Conservation (phyloP, 768 basidiomycete genomes). For the Saitozyma podzolica region DNA sequence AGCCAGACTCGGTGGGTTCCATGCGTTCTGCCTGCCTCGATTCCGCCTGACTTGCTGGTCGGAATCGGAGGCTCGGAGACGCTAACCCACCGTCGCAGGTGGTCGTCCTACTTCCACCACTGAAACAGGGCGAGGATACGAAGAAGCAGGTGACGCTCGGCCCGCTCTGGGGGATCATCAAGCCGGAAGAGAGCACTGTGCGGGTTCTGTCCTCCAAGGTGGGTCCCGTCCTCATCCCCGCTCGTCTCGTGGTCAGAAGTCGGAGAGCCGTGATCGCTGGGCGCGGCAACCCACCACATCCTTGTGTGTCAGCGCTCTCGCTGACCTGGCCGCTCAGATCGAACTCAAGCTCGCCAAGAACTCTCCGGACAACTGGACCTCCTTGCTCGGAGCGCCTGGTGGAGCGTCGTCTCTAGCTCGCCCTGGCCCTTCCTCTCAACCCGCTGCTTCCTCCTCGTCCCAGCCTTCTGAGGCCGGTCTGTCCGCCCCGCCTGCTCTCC, state of each 20-base stretch:
- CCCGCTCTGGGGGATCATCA: conserved; percentile 80
- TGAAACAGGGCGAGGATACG: conserved; percentile 50
- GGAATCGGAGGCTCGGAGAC: background rate
- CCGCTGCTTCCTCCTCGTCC: conserved; percentile 1
- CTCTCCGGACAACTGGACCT: conserved; percentile 66
- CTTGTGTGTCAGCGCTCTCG: background rate
- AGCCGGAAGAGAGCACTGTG: conserved; percentile 63
- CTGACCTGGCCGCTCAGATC: conserved; percentile 53
- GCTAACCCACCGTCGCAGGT: conserved; percentile 12
- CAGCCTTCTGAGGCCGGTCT: conserved; percentile 16
- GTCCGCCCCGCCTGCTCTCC: conserved; percentile 14
- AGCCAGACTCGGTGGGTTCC: conserved; percentile 21
- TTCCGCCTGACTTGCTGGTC: no score
- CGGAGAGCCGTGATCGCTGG: no score
- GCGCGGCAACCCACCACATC: no score
- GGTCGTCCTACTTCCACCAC: conserved; percentile 19
- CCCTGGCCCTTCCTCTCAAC: background rate
- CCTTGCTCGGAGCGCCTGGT: conserved; percentile 11
- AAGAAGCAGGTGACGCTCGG: conserved; percentile 66
- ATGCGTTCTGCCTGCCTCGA: background rate
- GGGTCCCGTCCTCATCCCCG: background rate
- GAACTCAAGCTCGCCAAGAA: conserved; percentile 77
- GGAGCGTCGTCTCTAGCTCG: no score
- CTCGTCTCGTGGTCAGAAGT: no score
- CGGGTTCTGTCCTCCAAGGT: conserved; percentile 78